Evolutionary conservation across 345 rosid genomes (phyloP).

Genomic region (Erysimum cheiranthoides): DNA sequence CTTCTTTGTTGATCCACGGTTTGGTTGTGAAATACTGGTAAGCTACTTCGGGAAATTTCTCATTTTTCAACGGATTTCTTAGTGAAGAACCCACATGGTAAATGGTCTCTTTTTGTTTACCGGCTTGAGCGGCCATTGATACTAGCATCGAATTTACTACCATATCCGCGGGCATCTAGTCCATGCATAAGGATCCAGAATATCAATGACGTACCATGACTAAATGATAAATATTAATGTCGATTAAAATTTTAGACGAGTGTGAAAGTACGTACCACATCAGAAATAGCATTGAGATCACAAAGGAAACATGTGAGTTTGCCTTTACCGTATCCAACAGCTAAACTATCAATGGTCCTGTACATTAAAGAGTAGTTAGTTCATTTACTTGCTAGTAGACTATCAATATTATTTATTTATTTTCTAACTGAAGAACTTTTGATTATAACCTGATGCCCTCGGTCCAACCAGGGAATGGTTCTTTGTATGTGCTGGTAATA

Average conservation of each 20-base stretch:
- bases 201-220: neutral
- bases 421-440: neutral
- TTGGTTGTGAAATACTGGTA: constrained; percentile 59
- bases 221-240: neutral
- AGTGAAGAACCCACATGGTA: constrained; percentile 86
- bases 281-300: constrained; percentile 62
- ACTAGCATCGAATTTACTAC: constrained; percentile 74
- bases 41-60: constrained; percentile 51
- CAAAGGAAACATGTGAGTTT: constrained; percentile 74
- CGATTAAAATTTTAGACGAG: neutral
- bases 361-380: neutral
- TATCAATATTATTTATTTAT: neutral
- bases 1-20: constrained; percentile 87
- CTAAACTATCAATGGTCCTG: constrained; percentile 88
- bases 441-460: constrained; percentile 56
- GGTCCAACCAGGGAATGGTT: constrained; percentile 68
- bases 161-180: constrained; percentile 86
- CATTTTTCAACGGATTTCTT: constrained; percentile 55
- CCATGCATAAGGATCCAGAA: neutral
- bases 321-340: constrained; percentile 79
- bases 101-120: constrained; percentile 44
- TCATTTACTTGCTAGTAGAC: neutral
- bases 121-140: constrained; percentile 59
- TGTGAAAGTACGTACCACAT: constrained; percentile 56
- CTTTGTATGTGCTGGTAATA: constrained; percentile 56